phyloP scores from a whole-genome alignment of 768 basidiomycete genomes.

The Gloeophyllum trabeum region DNA sequence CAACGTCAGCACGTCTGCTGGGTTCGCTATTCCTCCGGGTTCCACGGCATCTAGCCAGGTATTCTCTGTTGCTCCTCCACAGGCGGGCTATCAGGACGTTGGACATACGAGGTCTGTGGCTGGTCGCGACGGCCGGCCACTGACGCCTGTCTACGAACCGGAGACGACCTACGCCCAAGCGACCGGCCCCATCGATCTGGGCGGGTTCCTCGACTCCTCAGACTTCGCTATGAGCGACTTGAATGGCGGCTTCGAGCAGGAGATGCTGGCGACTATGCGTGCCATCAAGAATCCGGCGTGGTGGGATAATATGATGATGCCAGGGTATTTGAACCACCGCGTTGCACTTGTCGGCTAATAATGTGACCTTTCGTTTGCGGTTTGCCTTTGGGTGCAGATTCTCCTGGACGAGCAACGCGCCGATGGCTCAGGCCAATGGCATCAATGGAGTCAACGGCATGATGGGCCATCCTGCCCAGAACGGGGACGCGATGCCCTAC shows the following conservation, averaged over 20 bases:
- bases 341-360: background rate
- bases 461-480: no score
- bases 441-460: no score
- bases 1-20: background rate
- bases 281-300: constrained; percentile 9
- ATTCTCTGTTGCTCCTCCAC: background rate
- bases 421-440: no score
- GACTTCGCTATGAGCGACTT: background rate
- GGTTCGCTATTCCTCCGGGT: background rate
- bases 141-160: background rate
- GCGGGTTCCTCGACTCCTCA: constrained; percentile 1
- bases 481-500: no score
- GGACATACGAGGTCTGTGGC: background rate
- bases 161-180: constrained; percentile 2
- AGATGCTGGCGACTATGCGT: constrained; percentile 9
- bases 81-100: background rate
- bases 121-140: background rate
- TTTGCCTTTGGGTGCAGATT: background rate
- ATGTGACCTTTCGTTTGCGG: background rate
- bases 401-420: background rate
- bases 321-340: constrained; percentile 5
- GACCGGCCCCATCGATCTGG: constrained; percentile 1
- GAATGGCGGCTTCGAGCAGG: constrained; percentile 1
- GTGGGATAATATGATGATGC: constrained; percentile 12
- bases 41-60: background rate